These are phyloP conservation scores for Mortierella sp. DNA, from an alignment of 371 early-diverging fungal species.

Conservation along the genomic window DNA sequence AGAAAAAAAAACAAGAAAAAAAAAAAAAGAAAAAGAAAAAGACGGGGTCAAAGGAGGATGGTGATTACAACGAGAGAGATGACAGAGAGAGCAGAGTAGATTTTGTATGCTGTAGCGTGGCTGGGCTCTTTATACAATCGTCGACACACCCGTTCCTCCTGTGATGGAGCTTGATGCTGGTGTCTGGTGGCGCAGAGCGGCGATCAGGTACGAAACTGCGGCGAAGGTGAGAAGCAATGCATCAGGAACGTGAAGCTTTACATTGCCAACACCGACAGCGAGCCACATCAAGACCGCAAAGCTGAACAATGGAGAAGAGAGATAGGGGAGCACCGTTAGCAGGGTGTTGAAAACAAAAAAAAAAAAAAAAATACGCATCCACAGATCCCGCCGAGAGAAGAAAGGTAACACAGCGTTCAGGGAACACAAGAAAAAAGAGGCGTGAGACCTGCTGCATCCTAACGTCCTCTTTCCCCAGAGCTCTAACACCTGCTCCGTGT, in stretches of 20 bases:
- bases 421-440: background rate
- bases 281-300: conserved; percentile 42
- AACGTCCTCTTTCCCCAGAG: too few species aligned
- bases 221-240: conserved; percentile 24
- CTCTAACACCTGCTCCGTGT: too few species aligned
- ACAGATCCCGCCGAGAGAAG: background rate
- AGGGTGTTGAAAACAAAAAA: too few species aligned
- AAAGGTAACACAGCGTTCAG: background rate
- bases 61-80: too few species aligned
- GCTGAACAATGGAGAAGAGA: background rate
- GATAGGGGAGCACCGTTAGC: too few species aligned
- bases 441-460: too few species aligned
- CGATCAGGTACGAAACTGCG: conserved; percentile 23
- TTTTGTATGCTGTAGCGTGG: too few species aligned
- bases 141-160: conserved; percentile 43
- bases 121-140: conserved; percentile 31
- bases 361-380: too few species aligned
- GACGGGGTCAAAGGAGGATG: too few species aligned
- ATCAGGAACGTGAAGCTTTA: conserved; percentile 8
- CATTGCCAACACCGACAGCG: conserved; percentile 6
- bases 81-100: too few species aligned
- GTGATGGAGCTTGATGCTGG: conserved; percentile 43
- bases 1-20: too few species aligned
- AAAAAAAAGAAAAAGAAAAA: too few species aligned
- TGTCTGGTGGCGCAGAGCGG: conserved; percentile 34